Conservation (phyloP, 139 green algal species). For the Deuterostichococcus epilithicus region DNA sequence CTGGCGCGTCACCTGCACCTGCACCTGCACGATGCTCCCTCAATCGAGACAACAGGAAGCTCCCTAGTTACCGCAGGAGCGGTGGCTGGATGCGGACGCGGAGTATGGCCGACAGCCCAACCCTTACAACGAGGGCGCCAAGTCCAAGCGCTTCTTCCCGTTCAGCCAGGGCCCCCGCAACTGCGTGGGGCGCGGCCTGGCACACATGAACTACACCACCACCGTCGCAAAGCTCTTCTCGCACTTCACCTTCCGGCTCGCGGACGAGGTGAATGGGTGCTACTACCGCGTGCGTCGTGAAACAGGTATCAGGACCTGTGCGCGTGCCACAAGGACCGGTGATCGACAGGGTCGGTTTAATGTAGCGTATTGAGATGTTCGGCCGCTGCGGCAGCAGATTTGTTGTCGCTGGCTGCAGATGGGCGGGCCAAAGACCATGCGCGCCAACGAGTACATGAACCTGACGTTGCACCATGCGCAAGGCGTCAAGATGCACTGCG, state of each 20-base stretch:
- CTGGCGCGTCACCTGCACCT: too few relatives aligned
- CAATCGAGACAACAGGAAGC: neutral
- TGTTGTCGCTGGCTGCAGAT: neutral
- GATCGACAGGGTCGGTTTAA: neutral
- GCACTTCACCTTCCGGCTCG: slow-evolving; percentile 5
- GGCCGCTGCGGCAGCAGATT: neutral
- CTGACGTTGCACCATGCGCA: neutral
- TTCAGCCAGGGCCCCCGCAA: slow-evolving; percentile 6
- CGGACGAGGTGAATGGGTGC: slow-evolving; percentile 12
- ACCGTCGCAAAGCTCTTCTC: slow-evolving; percentile 3
- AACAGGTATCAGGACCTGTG: neutral
- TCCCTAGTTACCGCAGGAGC: neutral
- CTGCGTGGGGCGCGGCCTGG: slow-evolving; percentile 7
- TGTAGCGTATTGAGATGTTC: neutral
- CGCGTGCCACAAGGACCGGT: neutral
- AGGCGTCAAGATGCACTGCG: slow-evolving; percentile 2
- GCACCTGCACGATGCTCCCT: too few relatives aligned
- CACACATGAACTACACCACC: neutral
- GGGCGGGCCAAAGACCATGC: neutral
- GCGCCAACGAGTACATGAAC: neutral
- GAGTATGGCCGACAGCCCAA: neutral
- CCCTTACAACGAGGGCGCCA: neutral
- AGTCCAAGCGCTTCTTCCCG: slow-evolving; percentile 16
- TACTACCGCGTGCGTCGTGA: too few relatives aligned
- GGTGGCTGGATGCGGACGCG: slow-evolving; percentile 7